Conservation (phyloP, 352 stramenopile genomes). For the Pythium angustatum region DNA sequence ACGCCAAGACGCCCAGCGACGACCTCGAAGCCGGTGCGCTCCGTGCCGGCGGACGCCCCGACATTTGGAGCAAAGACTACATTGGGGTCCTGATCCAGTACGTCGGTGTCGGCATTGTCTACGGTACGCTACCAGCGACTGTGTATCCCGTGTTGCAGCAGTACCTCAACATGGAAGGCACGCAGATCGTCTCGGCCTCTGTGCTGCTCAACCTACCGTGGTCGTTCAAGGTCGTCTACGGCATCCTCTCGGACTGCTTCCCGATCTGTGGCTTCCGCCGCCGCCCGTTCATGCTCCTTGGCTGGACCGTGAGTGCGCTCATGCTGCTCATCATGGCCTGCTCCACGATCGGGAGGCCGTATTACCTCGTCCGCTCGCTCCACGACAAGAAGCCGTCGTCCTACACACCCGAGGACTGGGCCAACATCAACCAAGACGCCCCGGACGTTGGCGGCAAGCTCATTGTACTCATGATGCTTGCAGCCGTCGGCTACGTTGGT, state of each 20-base stretch:
- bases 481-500: not conserved
- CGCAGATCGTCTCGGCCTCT: conserved; percentile 29
- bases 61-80: not conserved
- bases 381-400: no score
- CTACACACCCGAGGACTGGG: no score
- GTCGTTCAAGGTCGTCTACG: conserved; percentile 44
- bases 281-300: conserved; percentile 39
- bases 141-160: conserved; percentile 1
- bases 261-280: conserved; percentile 42
- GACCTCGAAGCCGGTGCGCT: no score
- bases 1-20: no score
- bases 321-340: conserved; percentile 10
- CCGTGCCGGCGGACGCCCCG: no score
- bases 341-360: not conserved
- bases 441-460: no score
- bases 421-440: no score
- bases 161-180: conserved; percentile 36
- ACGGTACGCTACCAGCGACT: not conserved
- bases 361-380: not conserved
- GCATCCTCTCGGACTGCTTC: conserved; percentile 30
- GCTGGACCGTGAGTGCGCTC: conserved; percentile 31
- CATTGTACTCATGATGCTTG: not conserved
- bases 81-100: not conserved
- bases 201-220: conserved; percentile 31
- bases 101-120: not conserved